These are phyloP conservation scores for Lachnellula arida DNA, from an alignment of 2,329 filamentous ascomycete genomes.

Conservation along the genomic window DNA sequence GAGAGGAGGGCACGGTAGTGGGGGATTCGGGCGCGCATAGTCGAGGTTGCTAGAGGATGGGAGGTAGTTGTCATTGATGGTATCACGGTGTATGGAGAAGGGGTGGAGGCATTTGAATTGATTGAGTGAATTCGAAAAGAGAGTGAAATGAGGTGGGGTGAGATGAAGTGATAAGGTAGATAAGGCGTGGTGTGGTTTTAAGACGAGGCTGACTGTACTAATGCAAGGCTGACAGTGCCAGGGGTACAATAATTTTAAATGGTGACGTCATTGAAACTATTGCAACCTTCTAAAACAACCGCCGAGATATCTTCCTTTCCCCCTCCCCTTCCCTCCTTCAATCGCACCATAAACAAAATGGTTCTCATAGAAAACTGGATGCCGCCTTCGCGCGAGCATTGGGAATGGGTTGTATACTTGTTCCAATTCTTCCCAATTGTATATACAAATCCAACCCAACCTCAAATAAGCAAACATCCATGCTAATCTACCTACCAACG, in stretches of 20 bases:
- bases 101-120: not conserved
- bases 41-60: not conserved
- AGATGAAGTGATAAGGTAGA: not conserved
- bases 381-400: conserved; percentile 56
- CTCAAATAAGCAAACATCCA: not conserved
- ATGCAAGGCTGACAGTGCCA: conserved; percentile 6
- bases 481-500: conserved; percentile 1
- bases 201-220: not conserved
- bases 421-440: conserved; percentile 49
- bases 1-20: conserved; percentile 20
- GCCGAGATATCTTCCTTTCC: not conserved
- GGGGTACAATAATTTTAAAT: not conserved
- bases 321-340: not conserved
- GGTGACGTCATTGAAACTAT: not conserved
- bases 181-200: not conserved
- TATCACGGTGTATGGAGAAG: not conserved
- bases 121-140: not conserved
- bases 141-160: not conserved
- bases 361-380: conserved; percentile 33
- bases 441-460: conserved; percentile 22
- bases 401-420: conserved; percentile 45
- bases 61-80: conserved; percentile 1
- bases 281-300: not conserved
- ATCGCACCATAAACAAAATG: conserved; percentile 16
- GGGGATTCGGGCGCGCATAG: conserved; percentile 15